A percentile compares a stretch with the other conserved stretches of the same genome.
Conservation (phyloP, 352 stramenopile genomes). For the Globisporangium abappressorium region DNA sequence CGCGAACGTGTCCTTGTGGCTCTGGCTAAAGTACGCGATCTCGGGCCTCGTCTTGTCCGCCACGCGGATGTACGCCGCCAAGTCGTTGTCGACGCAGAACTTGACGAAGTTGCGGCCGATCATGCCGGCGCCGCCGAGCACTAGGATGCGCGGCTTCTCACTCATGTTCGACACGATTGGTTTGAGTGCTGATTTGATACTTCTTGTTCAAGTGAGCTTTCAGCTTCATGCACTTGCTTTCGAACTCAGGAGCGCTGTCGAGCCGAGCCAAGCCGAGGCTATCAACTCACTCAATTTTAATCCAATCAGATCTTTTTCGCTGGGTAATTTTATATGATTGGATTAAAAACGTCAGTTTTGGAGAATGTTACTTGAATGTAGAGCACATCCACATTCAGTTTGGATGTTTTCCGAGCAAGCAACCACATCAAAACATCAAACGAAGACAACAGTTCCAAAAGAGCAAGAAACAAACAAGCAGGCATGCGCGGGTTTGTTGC, state of each 20-base stretch:
- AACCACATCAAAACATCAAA: background rate
- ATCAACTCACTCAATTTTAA: no score
- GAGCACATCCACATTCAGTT: background rate
- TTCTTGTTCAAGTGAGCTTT: constrained; percentile 1
- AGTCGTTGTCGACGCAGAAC: constrained; percentile 67
- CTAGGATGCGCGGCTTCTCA: constrained; percentile 70
- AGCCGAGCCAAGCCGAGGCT: no score
- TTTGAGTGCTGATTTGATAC: background rate
- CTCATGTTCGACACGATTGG: constrained; percentile 7
- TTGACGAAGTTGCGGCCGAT: constrained; percentile 88
- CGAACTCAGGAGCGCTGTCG: no score
- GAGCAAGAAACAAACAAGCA: background rate
- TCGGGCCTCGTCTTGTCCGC: constrained; percentile 86
- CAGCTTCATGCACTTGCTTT: no score
- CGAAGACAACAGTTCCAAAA: background rate
- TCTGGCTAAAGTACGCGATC: constrained; percentile 82
- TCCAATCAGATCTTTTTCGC: no score
- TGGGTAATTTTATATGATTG: no score
- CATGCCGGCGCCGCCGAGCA: constrained; percentile 83
- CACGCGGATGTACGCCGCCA: constrained; percentile 67
- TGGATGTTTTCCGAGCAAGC: background rate
- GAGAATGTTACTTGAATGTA: background rate
- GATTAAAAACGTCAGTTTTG: no score
- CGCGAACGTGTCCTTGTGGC: constrained; percentile 67
- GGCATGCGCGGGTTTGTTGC: constrained; percentile 48